phyloP scores from a whole-genome alignment of 352 stramenopile species.

The Pythium phragmiticola region DNA sequence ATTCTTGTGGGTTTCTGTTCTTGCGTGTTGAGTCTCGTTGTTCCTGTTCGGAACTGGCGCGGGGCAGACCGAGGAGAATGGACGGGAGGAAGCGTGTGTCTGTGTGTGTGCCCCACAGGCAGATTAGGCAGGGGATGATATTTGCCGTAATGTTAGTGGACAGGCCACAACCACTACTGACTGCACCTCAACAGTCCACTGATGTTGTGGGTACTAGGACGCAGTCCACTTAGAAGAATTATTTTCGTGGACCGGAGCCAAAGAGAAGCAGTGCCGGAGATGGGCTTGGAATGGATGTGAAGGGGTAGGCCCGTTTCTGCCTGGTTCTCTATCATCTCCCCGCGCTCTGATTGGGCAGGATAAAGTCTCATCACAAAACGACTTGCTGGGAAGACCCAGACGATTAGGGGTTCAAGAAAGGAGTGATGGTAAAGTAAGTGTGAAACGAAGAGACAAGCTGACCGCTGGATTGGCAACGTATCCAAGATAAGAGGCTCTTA shows the following conservation, averaged over 20 bases:
- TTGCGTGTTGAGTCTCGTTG: neutral
- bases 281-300: too few relatives aligned
- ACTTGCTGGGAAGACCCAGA: conserved; percentile 20
- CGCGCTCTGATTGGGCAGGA: neutral
- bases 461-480: conserved; percentile 7
- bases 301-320: neutral
- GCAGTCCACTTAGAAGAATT: too few relatives aligned
- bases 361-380: conserved; percentile 14
- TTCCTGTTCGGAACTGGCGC: neutral
- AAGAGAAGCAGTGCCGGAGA: too few relatives aligned
- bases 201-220: too few relatives aligned
- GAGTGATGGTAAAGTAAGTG: conserved; percentile 12
- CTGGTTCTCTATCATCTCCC: neutral
- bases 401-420: conserved; percentile 24
- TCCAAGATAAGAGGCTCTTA: conserved; percentile 8
- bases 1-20: conserved; percentile 3
- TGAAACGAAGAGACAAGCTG: conserved; percentile 11
- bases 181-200: too few relatives aligned
- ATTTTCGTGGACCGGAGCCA: too few relatives aligned
- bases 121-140: too few relatives aligned
- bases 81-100: too few relatives aligned
- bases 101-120: too few relatives aligned
- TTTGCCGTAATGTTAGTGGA: too few relatives aligned
- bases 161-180: too few relatives aligned
- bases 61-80: too few relatives aligned